Evolutionary conservation across 2,329 filamentous ascomycete genomes (phyloP).

Genomic region (Parascedosporium putredinis): DNA sequence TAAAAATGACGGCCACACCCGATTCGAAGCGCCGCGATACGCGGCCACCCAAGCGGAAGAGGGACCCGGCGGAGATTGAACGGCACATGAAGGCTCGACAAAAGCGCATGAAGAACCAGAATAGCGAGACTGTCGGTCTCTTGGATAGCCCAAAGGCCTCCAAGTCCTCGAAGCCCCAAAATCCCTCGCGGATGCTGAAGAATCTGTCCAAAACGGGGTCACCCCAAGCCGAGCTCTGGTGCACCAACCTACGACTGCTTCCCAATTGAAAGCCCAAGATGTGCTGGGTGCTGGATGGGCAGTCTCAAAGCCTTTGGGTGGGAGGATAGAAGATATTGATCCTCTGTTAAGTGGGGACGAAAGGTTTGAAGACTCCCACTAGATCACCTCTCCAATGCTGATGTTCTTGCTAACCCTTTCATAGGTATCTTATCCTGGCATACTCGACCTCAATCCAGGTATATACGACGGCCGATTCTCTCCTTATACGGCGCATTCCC

Average conservation of each 20-base stretch:
- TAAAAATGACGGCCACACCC: slow-evolving; percentile 25
- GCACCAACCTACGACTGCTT: neutral
- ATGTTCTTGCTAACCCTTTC: neutral
- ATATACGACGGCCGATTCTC: slow-evolving; percentile 71
- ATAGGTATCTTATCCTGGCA: slow-evolving; percentile 62
- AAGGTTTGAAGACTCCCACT: slow-evolving; percentile 18
- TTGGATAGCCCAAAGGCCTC: neutral
- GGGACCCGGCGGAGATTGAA: slow-evolving; percentile 31
- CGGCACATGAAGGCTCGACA: slow-evolving; percentile 26
- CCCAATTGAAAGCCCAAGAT: neutral
- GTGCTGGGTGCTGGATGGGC: slow-evolving; percentile 35
- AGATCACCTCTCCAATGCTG: neutral
- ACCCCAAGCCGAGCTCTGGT: neutral
- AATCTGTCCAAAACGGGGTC: neutral
- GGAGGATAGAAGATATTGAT: slow-evolving; percentile 54
- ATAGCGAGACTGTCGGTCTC: slow-evolving; percentile 18
- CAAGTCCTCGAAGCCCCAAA: neutral
- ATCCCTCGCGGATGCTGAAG: neutral
- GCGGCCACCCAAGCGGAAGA: slow-evolving; percentile 35
- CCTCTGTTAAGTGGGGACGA: slow-evolving; percentile 52
- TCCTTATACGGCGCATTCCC: slow-evolving; percentile 63
- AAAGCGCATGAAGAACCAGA: slow-evolving; percentile 23
- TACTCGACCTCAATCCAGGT: slow-evolving; percentile 68
- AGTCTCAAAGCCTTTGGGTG: slow-evolving; percentile 54
- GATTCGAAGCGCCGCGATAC: slow-evolving; percentile 23